A percentile compares a stretch with the other conserved stretches of the same genome.
phyloP scores from a whole-genome alignment of 2,329 filamentous ascomycete species.

The Cryphonectria naterciae region DNA sequence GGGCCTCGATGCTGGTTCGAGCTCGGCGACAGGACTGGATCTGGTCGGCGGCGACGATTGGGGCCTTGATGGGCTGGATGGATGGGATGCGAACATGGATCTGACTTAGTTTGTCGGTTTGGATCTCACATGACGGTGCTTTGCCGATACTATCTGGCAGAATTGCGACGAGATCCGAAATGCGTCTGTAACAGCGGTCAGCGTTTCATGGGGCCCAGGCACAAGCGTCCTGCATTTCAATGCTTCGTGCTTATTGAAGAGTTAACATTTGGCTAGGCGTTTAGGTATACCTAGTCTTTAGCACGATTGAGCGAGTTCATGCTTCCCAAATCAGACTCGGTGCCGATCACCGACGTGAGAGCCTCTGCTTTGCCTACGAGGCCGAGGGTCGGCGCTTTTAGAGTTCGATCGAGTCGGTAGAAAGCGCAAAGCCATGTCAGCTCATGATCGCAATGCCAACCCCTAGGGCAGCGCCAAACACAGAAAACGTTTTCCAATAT shows the following conservation, averaged over 20 bases:
- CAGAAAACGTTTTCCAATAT: too few species aligned
- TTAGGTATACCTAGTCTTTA: background rate
- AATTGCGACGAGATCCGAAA: background rate
- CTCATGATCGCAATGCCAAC: too few species aligned
- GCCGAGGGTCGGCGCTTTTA: background rate
- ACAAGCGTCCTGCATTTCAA: background rate
- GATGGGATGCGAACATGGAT: slow-evolving; percentile 38
- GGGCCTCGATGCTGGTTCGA: slow-evolving; percentile 41
- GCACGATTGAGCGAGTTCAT: background rate
- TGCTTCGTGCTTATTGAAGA: background rate
- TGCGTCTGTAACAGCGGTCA: background rate
- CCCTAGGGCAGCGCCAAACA: too few species aligned
- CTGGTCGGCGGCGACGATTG: slow-evolving; percentile 48
- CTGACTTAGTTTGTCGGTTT: slow-evolving; percentile 25
- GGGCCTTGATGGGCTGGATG: slow-evolving; percentile 41
- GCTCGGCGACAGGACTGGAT: slow-evolving; percentile 44
- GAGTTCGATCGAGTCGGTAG: background rate
- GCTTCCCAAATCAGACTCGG: background rate
- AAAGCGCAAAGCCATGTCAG: too few species aligned
- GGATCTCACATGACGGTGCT: background rate
- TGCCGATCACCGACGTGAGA: background rate
- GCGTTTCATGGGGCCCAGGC: background rate
- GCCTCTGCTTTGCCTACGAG: background rate
- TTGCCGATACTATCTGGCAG: background rate
- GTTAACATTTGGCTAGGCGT: background rate